Conservation (phyloP, 768 basidiomycete species). For the Lenzites betulinus region DNA sequence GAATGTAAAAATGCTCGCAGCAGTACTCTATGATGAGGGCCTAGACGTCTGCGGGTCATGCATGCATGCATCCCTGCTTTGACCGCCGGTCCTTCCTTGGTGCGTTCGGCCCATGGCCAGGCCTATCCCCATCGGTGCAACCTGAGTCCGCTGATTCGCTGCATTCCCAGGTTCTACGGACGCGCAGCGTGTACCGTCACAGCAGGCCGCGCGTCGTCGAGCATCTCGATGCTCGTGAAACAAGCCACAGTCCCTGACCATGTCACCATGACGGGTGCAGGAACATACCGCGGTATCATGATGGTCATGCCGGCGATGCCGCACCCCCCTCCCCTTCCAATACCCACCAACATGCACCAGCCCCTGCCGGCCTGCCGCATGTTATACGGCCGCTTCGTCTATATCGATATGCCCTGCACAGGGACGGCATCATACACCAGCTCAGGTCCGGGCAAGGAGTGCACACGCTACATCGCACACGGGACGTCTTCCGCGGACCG, state of each 20-base stretch:
- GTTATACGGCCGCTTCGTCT: conserved; percentile 82
- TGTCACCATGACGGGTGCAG: neutral
- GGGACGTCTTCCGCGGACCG: conserved; percentile 61
- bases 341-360: conserved; percentile 78
- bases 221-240: conserved; percentile 51
- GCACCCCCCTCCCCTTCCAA: conserved; percentile 40
- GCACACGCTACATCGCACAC: conserved; percentile 69
- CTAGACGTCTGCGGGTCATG: conserved; percentile 22
- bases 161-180: neutral
- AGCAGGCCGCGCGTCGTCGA: conserved; percentile 67
- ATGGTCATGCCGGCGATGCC: conserved; percentile 41
- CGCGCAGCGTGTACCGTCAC: conserved; percentile 47
- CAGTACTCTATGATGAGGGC: no score
- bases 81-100: conserved; percentile 19
- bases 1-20: no score
- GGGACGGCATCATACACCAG: neutral
- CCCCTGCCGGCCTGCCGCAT: conserved; percentile 66
- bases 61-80: conserved; percentile 17
- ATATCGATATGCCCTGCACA: conserved; percentile 69
- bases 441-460: no score
- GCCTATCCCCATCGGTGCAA: conserved; percentile 5
- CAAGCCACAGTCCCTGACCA: no score
- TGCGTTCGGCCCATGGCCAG: conserved; percentile 20
- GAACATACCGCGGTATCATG: conserved; percentile 53
- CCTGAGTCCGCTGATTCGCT: no score